phyloP scores from a whole-genome alignment of 2,329 filamentous ascomycete genomes.

The Apiospora arundinis region DNA sequence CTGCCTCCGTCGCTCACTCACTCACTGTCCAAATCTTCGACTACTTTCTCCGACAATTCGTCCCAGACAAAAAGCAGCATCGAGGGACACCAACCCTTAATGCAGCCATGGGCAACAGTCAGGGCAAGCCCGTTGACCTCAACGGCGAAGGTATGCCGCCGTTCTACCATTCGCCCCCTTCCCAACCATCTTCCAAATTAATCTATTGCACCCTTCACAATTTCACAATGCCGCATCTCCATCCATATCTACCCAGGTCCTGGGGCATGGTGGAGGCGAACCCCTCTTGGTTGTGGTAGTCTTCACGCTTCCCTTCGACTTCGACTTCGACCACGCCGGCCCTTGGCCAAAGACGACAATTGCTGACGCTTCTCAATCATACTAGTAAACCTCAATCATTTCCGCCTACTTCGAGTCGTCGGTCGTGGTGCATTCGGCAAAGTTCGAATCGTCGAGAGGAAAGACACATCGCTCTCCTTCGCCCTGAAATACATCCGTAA shows the following conservation, averaged over 20 bases:
- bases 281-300: background rate
- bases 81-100: slow-evolving; percentile 15
- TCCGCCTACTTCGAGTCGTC: slow-evolving; percentile 91
- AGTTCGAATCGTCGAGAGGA: slow-evolving; percentile 96
- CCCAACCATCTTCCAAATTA: background rate
- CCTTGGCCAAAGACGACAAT: background rate
- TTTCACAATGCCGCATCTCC: background rate
- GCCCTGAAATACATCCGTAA: slow-evolving; percentile 98
- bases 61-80: slow-evolving; percentile 15
- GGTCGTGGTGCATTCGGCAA: slow-evolving; percentile 98
- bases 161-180: slow-evolving; percentile 17
- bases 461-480: slow-evolving; percentile 92
- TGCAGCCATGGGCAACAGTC: slow-evolving; percentile 83
- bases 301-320: slow-evolving; percentile 16
- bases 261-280: slow-evolving; percentile 11
- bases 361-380: slow-evolving; percentile 24
- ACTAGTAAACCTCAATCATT: slow-evolving; percentile 94
- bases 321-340: background rate
- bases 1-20: background rate
- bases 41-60: background rate
- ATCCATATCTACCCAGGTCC: background rate
- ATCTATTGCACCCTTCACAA: background rate
- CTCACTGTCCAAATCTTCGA: slow-evolving; percentile 3
- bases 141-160: slow-evolving; percentile 82
- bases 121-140: slow-evolving; percentile 91